phyloP scores from a whole-genome alignment of 768 basidiomycete species.

The Russula dissimulans region DNA sequence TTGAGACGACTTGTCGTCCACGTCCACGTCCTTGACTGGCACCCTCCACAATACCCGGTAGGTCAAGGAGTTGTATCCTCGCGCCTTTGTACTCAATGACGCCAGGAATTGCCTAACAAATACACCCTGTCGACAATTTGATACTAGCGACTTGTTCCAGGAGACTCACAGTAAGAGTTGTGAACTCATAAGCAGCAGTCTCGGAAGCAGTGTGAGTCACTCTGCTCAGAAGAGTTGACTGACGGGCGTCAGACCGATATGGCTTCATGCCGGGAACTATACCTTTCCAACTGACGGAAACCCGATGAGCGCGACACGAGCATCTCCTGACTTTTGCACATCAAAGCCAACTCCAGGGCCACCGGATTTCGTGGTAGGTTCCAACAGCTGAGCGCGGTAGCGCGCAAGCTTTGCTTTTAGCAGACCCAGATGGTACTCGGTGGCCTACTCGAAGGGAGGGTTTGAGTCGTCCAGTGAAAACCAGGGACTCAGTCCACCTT shows the following conservation, averaged over 20 bases:
- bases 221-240: constrained; percentile 90
- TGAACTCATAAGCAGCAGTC: constrained; percentile 92
- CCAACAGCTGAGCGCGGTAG: constrained; percentile 90
- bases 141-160: neutral
- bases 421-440: constrained; percentile 88
- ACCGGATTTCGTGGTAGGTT: constrained; percentile 79
- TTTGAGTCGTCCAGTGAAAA: neutral
- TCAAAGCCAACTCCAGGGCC: constrained; percentile 80
- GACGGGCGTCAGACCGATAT: constrained; percentile 8
- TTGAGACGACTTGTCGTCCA: constrained; percentile 94
- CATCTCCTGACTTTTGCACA: constrained; percentile 82
- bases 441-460: constrained; percentile 45
- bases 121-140: neutral
- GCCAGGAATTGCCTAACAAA: constrained; percentile 79
- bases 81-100: constrained; percentile 94
- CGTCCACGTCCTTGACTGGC: constrained; percentile 87
- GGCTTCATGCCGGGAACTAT: constrained; percentile 2
- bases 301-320: constrained; percentile 84
- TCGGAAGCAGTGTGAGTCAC: constrained; percentile 86
- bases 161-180: constrained; percentile 65
- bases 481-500: constrained; percentile 44
- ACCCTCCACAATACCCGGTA: constrained; percentile 93
- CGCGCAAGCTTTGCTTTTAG: constrained; percentile 92
- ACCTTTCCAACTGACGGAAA: constrained; percentile 95
- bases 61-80: constrained; percentile 87